phyloP scores from a whole-genome alignment of 441 rosid species.

The Daphne laureola region DNA sequence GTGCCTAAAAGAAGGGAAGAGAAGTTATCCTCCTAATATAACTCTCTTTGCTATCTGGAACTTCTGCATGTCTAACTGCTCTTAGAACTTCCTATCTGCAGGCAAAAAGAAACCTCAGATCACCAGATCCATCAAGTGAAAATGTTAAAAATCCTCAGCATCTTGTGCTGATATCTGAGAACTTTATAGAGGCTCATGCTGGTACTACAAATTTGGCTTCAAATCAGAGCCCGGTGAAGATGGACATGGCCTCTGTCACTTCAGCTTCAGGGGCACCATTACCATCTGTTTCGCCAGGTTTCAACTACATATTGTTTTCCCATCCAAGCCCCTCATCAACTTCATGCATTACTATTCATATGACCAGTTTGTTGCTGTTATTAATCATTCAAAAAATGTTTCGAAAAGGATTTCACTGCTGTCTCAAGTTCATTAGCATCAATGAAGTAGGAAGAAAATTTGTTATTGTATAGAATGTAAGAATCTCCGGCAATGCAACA shows the following conservation, averaged over 20 bases:
- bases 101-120: slow-evolving; percentile 71
- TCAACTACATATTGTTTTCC: too few species aligned
- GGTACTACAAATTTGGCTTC: slow-evolving; percentile 58
- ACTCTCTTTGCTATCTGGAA: too few species aligned
- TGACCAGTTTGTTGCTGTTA: background rate
- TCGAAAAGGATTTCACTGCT: too few species aligned
- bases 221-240: slow-evolving; percentile 69
- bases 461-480: too few species aligned
- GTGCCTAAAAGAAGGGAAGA: too few species aligned
- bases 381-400: too few species aligned
- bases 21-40: too few species aligned
- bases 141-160: slow-evolving; percentile 59
- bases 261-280: slow-evolving; percentile 61
- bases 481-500: too few species aligned
- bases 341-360: background rate
- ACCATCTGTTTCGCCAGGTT: slow-evolving; percentile 64
- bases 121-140: slow-evolving; percentile 65
- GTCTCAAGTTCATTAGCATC: too few species aligned
- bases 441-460: too few species aligned
- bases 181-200: slow-evolving; percentile 82
- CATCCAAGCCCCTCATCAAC: too few species aligned
- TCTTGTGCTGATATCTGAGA: slow-evolving; percentile 83
- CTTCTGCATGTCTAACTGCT: slow-evolving; percentile 11
- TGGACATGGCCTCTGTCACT: slow-evolving; percentile 67
- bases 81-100: slow-evolving; percentile 23